Evolutionary conservation across 2,329 filamentous ascomycete species (phyloP), one percentile per base, ranked within the genome.

Genomic region (Cladosporium oxysporum): DNA sequence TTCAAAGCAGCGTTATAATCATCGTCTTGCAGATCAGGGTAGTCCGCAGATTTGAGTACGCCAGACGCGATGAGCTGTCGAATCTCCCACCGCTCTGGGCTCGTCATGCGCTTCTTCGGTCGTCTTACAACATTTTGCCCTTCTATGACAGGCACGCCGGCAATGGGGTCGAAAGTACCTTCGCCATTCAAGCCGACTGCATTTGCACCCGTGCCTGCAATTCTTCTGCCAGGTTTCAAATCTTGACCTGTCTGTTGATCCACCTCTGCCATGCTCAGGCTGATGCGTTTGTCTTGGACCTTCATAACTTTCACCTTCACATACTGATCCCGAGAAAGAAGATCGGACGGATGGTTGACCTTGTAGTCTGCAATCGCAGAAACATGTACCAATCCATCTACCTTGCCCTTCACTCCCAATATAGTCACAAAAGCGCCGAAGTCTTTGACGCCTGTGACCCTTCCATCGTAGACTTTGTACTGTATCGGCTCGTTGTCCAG

Each of bases 51-150:
- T 72, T 95, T 96, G 21, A 92, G 90, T 10, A 96, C 94, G 55
- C 96, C 95, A 5, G 95, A 97, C 3, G 94, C 93, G 74, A 99
- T 98, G 62, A 99, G 84, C 75, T 99, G 95, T 68, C 94, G 88
- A 69, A 99, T 97, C 77, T 99, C 95, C 94, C 95, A 99, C 75
- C 95, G 84, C 76, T 99, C 95, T 1, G 95, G 95, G 16, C 94
- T 97, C 0, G 94, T 98, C 89, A 98, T 90, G 62, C 95, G 86
- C 82, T 99, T 99, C 77, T 91, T 92, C 64, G 90, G 90, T 55
- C 84, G 85, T 70, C 84, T 81, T 0, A 83, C 84, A 8, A 82
- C 82, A 49, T 83, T 82, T 58, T 75, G 75, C 28, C 71, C 76
- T 72, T 91, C 88, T 66, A 92, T 86, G 16, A 90, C 84, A 2